Base-by-base conservation (phyloP, 768 basidiomycete genomes). In the Collybia nuda region DNA sequence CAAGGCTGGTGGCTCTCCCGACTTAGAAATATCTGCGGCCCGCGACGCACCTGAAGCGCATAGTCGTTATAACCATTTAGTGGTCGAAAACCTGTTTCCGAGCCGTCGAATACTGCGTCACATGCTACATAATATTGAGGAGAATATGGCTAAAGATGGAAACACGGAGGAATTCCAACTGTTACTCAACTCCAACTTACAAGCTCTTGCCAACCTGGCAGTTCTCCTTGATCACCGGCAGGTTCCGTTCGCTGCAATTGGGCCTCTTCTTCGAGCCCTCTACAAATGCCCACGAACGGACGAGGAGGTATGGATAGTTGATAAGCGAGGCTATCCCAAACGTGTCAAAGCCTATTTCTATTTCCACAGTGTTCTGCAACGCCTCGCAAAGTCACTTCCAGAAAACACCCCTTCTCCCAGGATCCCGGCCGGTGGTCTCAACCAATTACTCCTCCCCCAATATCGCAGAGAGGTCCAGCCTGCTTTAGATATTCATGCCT, bases 161-260 rank as follows among this genome's bases (percentile, higher is more conserved):
- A 47, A 55, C 1, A 55, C 59, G 6, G 59, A 51, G 26, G 50
- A 53, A 22, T 54, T 54, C 18, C 43, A 58, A 29, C 51, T 60
- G 17, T 51, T 56, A 43, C 62, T 67, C 7, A 62, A 60, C 12
- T 64, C 72, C 6, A 67, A 79, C 4, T 55, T 87, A 1, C 86
- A 89, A 61, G 79, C 84, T 4, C 72, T 89, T 21, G 80, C 83
- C 2, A 80, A 81, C 56, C 64, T 89, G 12, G 79, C 79, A 1
- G 59, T 68, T 37, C 65, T 83, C 2, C 60, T 88, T 12, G 79
- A 86, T 46, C 60, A 69, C 22, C 74, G 74, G 0, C 73, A 75
- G 41, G 58, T 85, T 17, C 79, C 76, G 2, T 77, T 73, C 48
- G 51, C 66, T 3, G 62, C 74, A 17, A 62, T 85, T 28, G 67